Base-by-base conservation (phyloP, 2,329 filamentous ascomycete genomes). In the Pseudocercospora cruenta region DNA sequence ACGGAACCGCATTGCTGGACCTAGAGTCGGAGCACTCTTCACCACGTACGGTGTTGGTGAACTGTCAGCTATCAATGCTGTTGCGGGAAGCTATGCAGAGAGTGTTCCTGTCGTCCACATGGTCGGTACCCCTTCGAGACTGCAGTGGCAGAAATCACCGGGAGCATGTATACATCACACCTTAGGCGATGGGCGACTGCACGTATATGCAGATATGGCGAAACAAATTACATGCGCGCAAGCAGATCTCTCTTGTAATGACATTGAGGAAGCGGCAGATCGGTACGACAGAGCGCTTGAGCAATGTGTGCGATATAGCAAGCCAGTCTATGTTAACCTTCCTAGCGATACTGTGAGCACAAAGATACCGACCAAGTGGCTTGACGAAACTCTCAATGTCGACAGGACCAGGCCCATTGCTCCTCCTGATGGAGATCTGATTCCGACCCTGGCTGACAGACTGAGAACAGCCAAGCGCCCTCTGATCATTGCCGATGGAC, bases 41-140 rank as follows among this genome's bases (percentile, higher is more conserved):
- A 89, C 87, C 0, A 88, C 87, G 0, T 87, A 87, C 70, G 87
- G 86, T 4, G 86, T 88, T 1, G 87, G 87, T 16, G 81, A 83
- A 67, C 69, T 83, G 7, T 80, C 77, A 45, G 81, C 81, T 0
- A 67, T 83, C 4, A 83, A 83, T 64, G 81, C 79, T 22, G 74
- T 83, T 24, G 80, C 81, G 2, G 82, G 82, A 2, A 72, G 78
- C 36, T 78, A 80, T 73, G 78, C 77, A 9, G 82, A 83, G 69
- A 75, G 78, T 9, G 79, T 82, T 21, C 81, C 80, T 53, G 69
- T 82, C 8, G 79, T 83, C n/a, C 81, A 83, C 68, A 75, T 83
- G 1, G 81, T 83, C 0, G 67, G 67, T 1, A 65, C 65, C 3
- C 67, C 67, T 4, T 64, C 62, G 1, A 51, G 67, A 54, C 14